These are phyloP conservation scores for Radiomyces spectabilis DNA, from an alignment of 192 early-diverging fungal genomes.

Conservation along the genomic window DNA sequence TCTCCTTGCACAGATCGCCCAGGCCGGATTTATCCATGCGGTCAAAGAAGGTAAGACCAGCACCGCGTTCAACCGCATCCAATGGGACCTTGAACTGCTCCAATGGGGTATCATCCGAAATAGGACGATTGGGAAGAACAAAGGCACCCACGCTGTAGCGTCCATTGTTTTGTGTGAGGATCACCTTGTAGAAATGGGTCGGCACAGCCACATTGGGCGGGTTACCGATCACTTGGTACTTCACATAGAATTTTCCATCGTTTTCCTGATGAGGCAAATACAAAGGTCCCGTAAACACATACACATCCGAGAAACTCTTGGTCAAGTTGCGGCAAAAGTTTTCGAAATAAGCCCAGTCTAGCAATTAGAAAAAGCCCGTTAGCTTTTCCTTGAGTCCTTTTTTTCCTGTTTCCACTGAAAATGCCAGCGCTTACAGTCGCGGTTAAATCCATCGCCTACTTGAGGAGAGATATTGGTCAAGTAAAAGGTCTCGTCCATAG, in stretches of 20 bases:
- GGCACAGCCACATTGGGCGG: constrained; percentile 86
- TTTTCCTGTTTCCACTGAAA: not conserved
- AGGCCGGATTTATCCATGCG: constrained; percentile 32
- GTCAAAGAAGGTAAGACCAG: constrained; percentile 67
- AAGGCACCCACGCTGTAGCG: constrained; percentile 60
- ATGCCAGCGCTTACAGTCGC: constrained; percentile 54
- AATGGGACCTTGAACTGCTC: constrained; percentile 63
- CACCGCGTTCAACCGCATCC: constrained; percentile 62
- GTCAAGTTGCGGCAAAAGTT: constrained; percentile 68
- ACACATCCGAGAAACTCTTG: constrained; percentile 70
- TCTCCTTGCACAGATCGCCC: constrained; percentile 38
- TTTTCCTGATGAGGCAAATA: constrained; percentile 71
- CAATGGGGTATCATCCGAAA: constrained; percentile 58
- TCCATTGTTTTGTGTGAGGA: constrained; percentile 55
- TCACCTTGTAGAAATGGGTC: constrained; percentile 91
- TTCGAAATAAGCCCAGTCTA: constrained; percentile 86
- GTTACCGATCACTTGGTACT: constrained; percentile 83
- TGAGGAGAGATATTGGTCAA: constrained; percentile 76
- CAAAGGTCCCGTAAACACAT: constrained; percentile 82
- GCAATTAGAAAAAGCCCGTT: not conserved
- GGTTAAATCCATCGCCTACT: constrained; percentile 82
- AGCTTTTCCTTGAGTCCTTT: not conserved
- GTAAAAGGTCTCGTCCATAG: constrained; percentile 85
- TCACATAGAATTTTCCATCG: constrained; percentile 70
- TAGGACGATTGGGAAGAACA: constrained; percentile 76